Evolutionary conservation across 495 filamentous ascomycete genomes (phyloP).

Genomic region (Neurospora discreta): DNA sequence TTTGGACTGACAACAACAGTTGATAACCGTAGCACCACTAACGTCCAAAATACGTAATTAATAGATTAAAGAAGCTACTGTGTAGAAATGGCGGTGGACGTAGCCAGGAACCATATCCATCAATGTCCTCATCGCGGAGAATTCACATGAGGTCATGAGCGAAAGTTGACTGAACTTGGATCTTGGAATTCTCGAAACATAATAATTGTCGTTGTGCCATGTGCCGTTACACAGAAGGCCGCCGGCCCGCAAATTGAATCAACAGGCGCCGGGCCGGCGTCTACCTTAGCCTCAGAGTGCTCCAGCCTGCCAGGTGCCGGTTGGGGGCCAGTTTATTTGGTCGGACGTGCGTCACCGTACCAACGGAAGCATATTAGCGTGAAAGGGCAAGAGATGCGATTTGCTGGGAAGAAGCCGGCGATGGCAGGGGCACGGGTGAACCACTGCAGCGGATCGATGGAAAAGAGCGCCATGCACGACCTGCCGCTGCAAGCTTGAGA

Average conservation of each 20-base stretch:
- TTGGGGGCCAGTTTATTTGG: background rate
- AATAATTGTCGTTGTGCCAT: background rate
- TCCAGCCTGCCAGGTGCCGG: background rate
- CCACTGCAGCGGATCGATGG: background rate
- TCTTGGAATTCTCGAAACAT: background rate
- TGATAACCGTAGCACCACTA: background rate
- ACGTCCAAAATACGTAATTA: background rate
- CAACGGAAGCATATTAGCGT: background rate
- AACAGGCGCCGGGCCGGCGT: background rate
- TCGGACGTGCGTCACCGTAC: background rate
- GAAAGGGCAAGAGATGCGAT: background rate
- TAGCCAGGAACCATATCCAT: background rate
- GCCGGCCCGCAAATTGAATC: background rate
- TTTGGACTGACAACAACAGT: background rate
- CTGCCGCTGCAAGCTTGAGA: background rate
- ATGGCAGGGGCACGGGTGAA: background rate
- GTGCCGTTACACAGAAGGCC: background rate
- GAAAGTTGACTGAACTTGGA: background rate
- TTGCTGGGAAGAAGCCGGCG: background rate
- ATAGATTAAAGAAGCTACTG: background rate
- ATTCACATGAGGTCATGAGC: background rate
- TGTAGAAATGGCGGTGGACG: background rate
- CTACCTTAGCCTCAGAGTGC: background rate
- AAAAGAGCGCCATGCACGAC: background rate
- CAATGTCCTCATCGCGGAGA: background rate